Conservation (phyloP, 2,329 filamentous ascomycete species). For the Paracamarosporium sp. region DNA sequence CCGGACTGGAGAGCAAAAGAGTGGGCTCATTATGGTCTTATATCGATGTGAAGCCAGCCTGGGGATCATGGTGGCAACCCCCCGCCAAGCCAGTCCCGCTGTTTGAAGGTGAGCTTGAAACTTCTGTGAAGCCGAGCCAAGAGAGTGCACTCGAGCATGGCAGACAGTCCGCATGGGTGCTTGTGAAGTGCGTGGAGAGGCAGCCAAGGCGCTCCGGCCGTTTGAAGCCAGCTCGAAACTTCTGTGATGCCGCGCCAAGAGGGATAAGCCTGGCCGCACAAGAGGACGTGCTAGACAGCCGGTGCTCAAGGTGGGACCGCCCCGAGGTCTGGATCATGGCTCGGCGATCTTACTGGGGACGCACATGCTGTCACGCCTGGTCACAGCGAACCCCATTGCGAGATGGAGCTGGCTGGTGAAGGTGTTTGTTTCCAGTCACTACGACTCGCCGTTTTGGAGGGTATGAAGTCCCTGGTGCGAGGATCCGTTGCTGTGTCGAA, state of each 20-base stretch:
- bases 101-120: slow-evolving; percentile 45
- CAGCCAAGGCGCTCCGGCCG: slow-evolving; percentile 36
- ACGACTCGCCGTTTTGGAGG: not conserved
- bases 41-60: slow-evolving; percentile 24
- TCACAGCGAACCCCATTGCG: not conserved
- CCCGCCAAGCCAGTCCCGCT: slow-evolving; percentile 41
- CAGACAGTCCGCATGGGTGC: slow-evolving; percentile 25
- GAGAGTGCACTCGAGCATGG: slow-evolving; percentile 33
- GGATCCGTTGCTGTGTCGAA: not conserved
- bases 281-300: slow-evolving; percentile 16
- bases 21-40: slow-evolving; percentile 33
- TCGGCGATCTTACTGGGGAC: slow-evolving; percentile 9
- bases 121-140: slow-evolving; percentile 48
- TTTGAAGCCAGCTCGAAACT: slow-evolving; percentile 44
- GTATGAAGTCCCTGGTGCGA: not conserved
- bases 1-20: slow-evolving; percentile 44
- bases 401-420: slow-evolving; percentile 5
- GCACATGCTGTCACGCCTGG: slow-evolving; percentile 16
- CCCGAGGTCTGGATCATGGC: slow-evolving; percentile 23
- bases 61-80: slow-evolving; percentile 16
- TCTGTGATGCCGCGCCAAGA: slow-evolving; percentile 43
- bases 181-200: slow-evolving; percentile 4
- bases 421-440: slow-evolving; percentile 18
- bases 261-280: slow-evolving; percentile 24
- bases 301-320: slow-evolving; percentile 20